Evolutionary conservation across 139 green algal genomes (phyloP), one percentile per base, ranked within the genome.

Genomic region (Asterochloris sp.): DNA sequence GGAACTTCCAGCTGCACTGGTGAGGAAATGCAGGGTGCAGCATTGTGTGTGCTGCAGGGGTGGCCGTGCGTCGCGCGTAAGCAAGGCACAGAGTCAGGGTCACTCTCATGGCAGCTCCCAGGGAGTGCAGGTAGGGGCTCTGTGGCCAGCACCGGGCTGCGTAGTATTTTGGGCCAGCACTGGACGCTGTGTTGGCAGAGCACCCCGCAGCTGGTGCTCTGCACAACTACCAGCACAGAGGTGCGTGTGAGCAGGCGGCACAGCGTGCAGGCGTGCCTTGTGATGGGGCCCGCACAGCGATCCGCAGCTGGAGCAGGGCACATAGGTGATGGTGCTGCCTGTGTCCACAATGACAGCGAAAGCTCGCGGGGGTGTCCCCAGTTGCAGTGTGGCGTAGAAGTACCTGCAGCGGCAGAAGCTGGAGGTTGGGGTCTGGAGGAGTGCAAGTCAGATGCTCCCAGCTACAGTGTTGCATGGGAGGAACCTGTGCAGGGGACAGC

Each of bases 341-440:
- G 96, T 99, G 91, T 99, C 96, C 16, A 98, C 94, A 80, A 99
- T 99, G 13, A 98, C 89, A 10, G 87, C 87, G 83, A 97, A 98
- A 11, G 83, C 80, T 21, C 88, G 85, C 0, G 91, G 79, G 0
- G 94, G 96, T 0, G 92, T 98, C 21, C 96, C 96, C 19, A 99
- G 76, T 27, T 83, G 78, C 14, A 99, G 26, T 0, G 83, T 91
- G 0, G 91, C 90, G 78, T 97, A 98, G 67, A 97, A 98, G 85
- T 98, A 98, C 66, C 95, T 95, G 85, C 67, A 83, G 10, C 73
- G 26, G n/a, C 15, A 10, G 67, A 24, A 54, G 14, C 23, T 76
- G n/a, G 23, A 54, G 69, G 1, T 19, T 54, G 69, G 19, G 1
- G 26, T 38, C 10, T 21, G 21, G 1, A 71, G 21, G 66, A 26